Evolutionary conservation across 1,284 basidiomycete species (phyloP), one percentile per base, ranked within the genome.

Genomic region (Puccinia horiana): DNA sequence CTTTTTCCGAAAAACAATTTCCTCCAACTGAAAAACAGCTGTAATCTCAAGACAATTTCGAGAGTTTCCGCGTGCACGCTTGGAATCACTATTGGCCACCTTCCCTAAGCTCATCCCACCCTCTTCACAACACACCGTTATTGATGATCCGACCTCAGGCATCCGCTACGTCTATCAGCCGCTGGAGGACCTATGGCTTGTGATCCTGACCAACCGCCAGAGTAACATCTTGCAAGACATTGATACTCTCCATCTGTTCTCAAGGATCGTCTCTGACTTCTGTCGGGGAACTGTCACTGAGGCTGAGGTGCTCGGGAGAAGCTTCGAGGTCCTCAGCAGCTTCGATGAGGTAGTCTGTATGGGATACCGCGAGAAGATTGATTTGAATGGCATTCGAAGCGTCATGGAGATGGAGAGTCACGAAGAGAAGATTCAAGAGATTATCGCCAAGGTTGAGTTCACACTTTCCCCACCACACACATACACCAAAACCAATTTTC

Each of bases 371-470:
- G 97, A 99, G 88, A 93, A 94, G 83, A 93, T 98, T 77, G 95
- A 93, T 86, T 88, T 99, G 72, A 91, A 93, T 87, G 96, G 98
- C 88, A 94, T 99, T 67, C 90, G 94, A 85, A 96, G 90, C 85
- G 92, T 97, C 56, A 88, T 99, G 84, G 97, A 98, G 89, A 98
- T 98, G 92, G 97, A 99, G 89, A 94, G 93, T 88, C 97, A 99
- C 88, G 97, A 99, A 88, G 97, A 99, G 89, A 98, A 98, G 89
- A 98, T 99, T 84, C 96, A 99, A 87, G 97, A 99, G 86, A 99
- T 99, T 87, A 99, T 99, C 85, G 94, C 95, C 29, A 90, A 93
- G 87, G 94, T 94, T 86, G 83, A 92, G 32, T 26, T 42, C 67
- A n/a, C 42, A n/a, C 72, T 67, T 23, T 37, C 44, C 12, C 11